Evolutionary conservation across 148 eudicot species (phyloP).

Genomic region (Rhododendron henanense): DNA sequence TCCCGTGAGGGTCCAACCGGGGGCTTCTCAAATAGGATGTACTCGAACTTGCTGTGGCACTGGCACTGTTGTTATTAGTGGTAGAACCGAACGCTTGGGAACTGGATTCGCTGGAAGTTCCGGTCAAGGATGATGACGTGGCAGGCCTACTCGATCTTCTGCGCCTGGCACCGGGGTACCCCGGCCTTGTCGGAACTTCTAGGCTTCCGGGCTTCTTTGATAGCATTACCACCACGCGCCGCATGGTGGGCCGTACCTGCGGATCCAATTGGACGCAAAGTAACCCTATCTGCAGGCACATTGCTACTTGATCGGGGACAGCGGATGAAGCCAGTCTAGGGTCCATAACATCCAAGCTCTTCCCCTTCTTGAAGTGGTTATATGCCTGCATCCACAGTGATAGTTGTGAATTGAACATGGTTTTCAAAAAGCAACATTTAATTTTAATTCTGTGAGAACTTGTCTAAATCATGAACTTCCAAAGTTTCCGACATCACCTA

Average conservation of each 20-base stretch:
- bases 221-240: slow-evolving; percentile 53
- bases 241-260: slow-evolving; percentile 60
- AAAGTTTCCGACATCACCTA: background rate
- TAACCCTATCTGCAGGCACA: slow-evolving; percentile 62
- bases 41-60: slow-evolving; percentile 26
- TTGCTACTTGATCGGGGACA: slow-evolving; percentile 51
- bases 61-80: slow-evolving; percentile 17
- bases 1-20: slow-evolving; percentile 40
- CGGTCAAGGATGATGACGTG: slow-evolving; percentile 34
- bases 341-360: slow-evolving; percentile 64
- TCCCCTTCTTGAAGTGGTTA: slow-evolving; percentile 55
- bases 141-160: slow-evolving; percentile 31
- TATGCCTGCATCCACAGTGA: slow-evolving; percentile 51
- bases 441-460: background rate
- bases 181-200: slow-evolving; percentile 74
- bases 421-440: background rate
- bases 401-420: background rate
- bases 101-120: slow-evolving; percentile 28
- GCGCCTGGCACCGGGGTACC: slow-evolving; percentile 49
- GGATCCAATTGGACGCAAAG: slow-evolving; percentile 82
- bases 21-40: slow-evolving; percentile 22
- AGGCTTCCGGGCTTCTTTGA: slow-evolving; percentile 57
- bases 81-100: slow-evolving; percentile 27
- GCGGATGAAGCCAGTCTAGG: slow-evolving; percentile 49
- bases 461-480: background rate